Evolutionary conservation across 805 yeast genomes (phyloP), one percentile per base, ranked within the genome.

Genomic region (Yueomyces sinensis): DNA sequence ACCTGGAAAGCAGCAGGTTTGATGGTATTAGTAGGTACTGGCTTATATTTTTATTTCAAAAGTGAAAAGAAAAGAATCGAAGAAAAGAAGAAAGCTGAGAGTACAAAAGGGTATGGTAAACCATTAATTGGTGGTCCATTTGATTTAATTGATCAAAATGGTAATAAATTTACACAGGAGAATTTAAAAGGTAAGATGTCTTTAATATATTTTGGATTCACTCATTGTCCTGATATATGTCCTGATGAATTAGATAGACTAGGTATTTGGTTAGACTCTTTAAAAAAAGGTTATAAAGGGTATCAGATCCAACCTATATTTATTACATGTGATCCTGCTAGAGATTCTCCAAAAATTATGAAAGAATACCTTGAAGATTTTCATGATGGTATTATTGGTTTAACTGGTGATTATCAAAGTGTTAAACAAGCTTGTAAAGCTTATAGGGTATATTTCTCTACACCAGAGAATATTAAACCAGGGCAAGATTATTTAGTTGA

Each of bases 141-240:
- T 58, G 62, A 68, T 37, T 62, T 91, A 41, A 59, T 70, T 7
- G 95, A 89, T 53, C 66, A 70, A 24, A 60, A 84, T 34, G 86
- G 87, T 27, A 59, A 78, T 19, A 13, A 23, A 14, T 91, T 91
- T 57, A 84, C 95, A 1, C 75, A 84, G 19, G 65, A 82, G 41
- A 68, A 89, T 46, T 62, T 91, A 50, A 59, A 70, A 41, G 91
- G 87, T 24, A 78, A 73, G 54, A 91, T 86, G 58, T 74, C 89
- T 9, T 63, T 91, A 31, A 58, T 89, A n/a, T 91, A 91, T 56
- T 91, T 91, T 60, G 98, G 98, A 0, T 91, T 91, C 63, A 82
- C 95, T 4, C 87, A 87, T 60, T 91, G 98, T 61, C 98, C 98
- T 5, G 98, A 91, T 59, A 87, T 91, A 35, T 91, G 98, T 59